A percentile compares a stretch with the other conserved stretches of the same genome.
Evolutionary conservation across 352 stramenopile genomes (phyloP).

Genomic region (Phytophthora colocasiae): DNA sequence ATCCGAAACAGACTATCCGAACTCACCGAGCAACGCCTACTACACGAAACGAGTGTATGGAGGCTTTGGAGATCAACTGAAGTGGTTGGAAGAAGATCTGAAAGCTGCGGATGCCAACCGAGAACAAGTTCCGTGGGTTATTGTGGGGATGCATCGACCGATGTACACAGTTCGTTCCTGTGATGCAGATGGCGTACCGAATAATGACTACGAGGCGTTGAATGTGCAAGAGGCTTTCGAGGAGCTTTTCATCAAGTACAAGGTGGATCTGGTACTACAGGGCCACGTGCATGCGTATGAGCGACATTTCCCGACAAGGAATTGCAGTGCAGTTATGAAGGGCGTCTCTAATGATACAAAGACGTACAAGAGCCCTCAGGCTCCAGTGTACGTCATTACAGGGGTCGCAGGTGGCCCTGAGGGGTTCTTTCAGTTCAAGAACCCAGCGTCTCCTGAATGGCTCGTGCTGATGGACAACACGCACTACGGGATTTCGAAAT

Average conservation of each 20-base stretch:
- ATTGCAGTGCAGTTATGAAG: constrained; percentile 42
- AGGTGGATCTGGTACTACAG: constrained; percentile 60
- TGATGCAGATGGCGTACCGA: constrained; percentile 22
- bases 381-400: constrained; percentile 57
- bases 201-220: constrained; percentile 29
- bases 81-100: constrained; percentile 64
- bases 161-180: constrained; percentile 53
- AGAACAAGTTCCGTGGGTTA: constrained; percentile 53
- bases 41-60: constrained; percentile 37
- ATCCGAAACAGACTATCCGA: constrained; percentile 64
- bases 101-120: constrained; percentile 56
- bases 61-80: constrained; percentile 51
- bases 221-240: constrained; percentile 60
- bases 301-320: constrained; percentile 52
- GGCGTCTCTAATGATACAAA: constrained; percentile 51
- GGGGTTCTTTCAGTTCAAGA: constrained; percentile 36
- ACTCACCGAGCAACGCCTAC: constrained; percentile 49
- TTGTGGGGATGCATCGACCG: constrained; percentile 61
- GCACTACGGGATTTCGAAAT: constrained; percentile 42
- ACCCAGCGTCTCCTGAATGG: constrained; percentile 37
- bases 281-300: constrained; percentile 66
- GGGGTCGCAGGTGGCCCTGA: constrained; percentile 45
- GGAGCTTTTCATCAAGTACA: constrained; percentile 64
- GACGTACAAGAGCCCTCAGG: constrained; percentile 51
- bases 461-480: constrained; percentile 38